Base-by-base conservation (phyloP, 495 filamentous ascomycete species). In the Neurospora cerealis region DNA sequence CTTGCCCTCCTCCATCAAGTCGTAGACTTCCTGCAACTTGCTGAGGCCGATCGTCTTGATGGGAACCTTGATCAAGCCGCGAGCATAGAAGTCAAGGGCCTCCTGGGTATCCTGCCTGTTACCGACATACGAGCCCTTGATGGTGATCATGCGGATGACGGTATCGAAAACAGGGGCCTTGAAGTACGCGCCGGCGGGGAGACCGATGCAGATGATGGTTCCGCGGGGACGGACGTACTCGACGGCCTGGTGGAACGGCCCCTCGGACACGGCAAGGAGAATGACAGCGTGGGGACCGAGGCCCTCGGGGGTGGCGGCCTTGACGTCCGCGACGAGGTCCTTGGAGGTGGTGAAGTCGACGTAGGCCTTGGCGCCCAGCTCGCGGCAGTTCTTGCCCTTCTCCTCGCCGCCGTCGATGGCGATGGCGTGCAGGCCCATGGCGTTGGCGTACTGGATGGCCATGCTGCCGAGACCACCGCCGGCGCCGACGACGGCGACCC, bases 81-180 rank as follows among this genome's bases (percentile, higher is more conserved):
- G 86, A 38, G 87, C 81, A 84, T 89, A 97, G 87, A 97, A 97
- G 77, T 97, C 95, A 62, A 97, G 82, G 9, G 94, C 94, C 81
- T 98, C 95, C 17, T 88, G 85, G 0, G 88, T 91, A 78, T 98
- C 95, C 80, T 92, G 89, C 62, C 93, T 88, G 82, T 95, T 97
- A 54, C 95, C 95, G 74, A 97, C 95, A 79, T 97, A 97, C 75
- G 89, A 92, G 60, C 95, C 95, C 86, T 93, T 94, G 87, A 98
- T 97, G 75, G 83, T 91, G 83, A 97, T 91, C 93, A 97, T 97
- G 73, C 85, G 79, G 75, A 94, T 87, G 36, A 98, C 95, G 4
- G 91, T 92, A 75, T 92, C 88, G 79, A 97, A 96, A 34, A 97
- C 94, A 10, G 93, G 91, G 4, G 94, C 95, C 73, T 88, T 88